phyloP scores from a whole-genome alignment of 2,329 filamentous ascomycete species.

The Huntiella abstrusa region DNA sequence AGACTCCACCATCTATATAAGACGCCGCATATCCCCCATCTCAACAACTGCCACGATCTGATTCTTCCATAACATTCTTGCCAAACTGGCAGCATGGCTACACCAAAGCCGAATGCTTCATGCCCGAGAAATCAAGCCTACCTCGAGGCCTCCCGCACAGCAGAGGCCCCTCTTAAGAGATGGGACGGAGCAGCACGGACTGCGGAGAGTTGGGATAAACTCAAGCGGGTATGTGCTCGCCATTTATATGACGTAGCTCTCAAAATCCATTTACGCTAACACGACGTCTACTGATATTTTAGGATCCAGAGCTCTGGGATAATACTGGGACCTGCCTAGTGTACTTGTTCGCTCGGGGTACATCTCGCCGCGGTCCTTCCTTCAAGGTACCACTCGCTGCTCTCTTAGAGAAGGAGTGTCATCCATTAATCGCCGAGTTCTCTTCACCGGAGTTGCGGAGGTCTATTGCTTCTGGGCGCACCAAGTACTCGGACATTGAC shows the following conservation, averaged over 20 bases:
- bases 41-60: too few relatives aligned
- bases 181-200: slow-evolving; percentile 32
- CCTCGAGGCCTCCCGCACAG: too few relatives aligned
- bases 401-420: slow-evolving; percentile 38
- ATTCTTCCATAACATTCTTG: too few relatives aligned
- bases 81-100: too few relatives aligned
- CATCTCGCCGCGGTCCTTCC: slow-evolving; percentile 45
- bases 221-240: slow-evolving; percentile 24
- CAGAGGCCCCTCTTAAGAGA: slow-evolving; percentile 21
- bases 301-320: slow-evolving; percentile 59
- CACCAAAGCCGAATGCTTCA: too few relatives aligned
- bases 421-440: slow-evolving; percentile 38
- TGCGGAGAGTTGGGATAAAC: slow-evolving; percentile 26
- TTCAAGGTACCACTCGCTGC: slow-evolving; percentile 44
- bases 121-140: too few relatives aligned
- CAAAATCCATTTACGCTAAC: slow-evolving; percentile 6
- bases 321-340: slow-evolving; percentile 49
- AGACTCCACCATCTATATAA: too few relatives aligned
- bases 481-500: slow-evolving; percentile 16
- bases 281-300: neutral
- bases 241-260: neutral
- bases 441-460: slow-evolving; percentile 10
- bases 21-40: too few relatives aligned
- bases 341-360: slow-evolving; percentile 46
- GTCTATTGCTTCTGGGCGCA: slow-evolving; percentile 3